These are phyloP conservation scores for Hemileccinum impolitum DNA, from an alignment of 768 basidiomycete genomes.

Conservation along the genomic window DNA sequence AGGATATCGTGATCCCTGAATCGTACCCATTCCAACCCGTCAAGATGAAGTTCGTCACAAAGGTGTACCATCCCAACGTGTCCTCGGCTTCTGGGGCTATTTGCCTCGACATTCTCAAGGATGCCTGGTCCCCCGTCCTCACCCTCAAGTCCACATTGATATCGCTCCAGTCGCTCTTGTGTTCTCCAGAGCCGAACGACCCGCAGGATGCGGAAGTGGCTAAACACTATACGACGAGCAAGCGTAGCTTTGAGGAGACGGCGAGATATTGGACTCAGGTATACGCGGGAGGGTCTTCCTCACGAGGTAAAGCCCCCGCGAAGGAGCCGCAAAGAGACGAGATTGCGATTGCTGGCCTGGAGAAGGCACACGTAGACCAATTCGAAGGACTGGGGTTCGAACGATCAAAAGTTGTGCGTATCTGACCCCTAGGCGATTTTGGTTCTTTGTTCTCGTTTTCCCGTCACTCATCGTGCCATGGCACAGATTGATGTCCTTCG, in stretches of 20 bases:
- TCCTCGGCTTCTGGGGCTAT: slow-evolving; percentile 94
- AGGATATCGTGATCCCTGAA: slow-evolving; percentile 94
- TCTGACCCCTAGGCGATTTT: not conserved
- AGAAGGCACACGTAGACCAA: slow-evolving; percentile 77
- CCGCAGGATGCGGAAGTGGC: slow-evolving; percentile 98
- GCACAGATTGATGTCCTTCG: slow-evolving; percentile 82
- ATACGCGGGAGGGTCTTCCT: slow-evolving; percentile 75
- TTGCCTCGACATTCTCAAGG: slow-evolving; percentile 82
- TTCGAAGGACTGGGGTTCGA: slow-evolving; percentile 85
- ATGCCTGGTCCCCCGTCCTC: slow-evolving; percentile 94
- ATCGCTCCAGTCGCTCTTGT: slow-evolving; percentile 88
- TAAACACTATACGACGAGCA: slow-evolving; percentile 91
- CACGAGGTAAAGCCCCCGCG: slow-evolving; percentile 36
- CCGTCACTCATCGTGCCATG: slow-evolving; percentile 3
- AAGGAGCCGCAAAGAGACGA: slow-evolving; percentile 39
- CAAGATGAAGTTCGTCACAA: slow-evolving; percentile 98
- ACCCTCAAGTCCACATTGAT: slow-evolving; percentile 96
- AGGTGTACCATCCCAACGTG: slow-evolving; percentile 94
- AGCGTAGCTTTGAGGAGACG: slow-evolving; percentile 84
- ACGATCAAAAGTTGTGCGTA: slow-evolving; percentile 78
- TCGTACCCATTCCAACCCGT: slow-evolving; percentile 91
- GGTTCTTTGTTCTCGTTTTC: not conserved
- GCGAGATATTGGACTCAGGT: slow-evolving; percentile 92
- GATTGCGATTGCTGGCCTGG: slow-evolving; percentile 74
- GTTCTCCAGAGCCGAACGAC: slow-evolving; percentile 92